These are phyloP conservation scores for Eruca vesicaria DNA, from an alignment of 441 rosid species.

Conservation along the genomic window DNA sequence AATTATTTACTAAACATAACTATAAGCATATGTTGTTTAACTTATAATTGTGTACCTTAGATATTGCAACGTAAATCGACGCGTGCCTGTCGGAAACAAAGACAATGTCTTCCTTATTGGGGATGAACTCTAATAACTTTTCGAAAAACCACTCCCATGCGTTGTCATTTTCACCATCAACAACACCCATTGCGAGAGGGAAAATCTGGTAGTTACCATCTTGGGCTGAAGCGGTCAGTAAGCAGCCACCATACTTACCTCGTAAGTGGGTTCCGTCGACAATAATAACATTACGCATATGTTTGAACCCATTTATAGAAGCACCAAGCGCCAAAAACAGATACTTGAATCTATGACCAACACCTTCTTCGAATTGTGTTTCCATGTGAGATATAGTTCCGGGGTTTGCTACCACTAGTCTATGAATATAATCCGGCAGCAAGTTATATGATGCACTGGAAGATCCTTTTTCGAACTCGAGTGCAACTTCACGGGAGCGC, in stretches of 20 bases:
- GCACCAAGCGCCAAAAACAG: background rate
- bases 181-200: background rate
- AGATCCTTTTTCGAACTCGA: background rate
- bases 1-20: no score
- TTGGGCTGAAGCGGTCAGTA: background rate
- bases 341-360: background rate
- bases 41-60: no score
- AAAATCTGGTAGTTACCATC: background rate
- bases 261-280: background rate
- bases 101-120: no score
- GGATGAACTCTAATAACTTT: no score
- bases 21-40: no score
- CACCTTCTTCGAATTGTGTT: background rate
- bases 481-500: background rate
- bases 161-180: background rate
- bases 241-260: background rate
- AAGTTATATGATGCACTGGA: background rate
- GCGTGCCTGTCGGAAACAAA: no score
- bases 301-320: background rate
- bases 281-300: background rate
- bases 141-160: no score
- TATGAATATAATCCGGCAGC: background rate
- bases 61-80: no score
- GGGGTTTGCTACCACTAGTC: background rate
- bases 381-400: background rate